Evolutionary conservation across 495 filamentous ascomycete species (phyloP).

Genomic region (Cenococcum geophilum): DNA sequence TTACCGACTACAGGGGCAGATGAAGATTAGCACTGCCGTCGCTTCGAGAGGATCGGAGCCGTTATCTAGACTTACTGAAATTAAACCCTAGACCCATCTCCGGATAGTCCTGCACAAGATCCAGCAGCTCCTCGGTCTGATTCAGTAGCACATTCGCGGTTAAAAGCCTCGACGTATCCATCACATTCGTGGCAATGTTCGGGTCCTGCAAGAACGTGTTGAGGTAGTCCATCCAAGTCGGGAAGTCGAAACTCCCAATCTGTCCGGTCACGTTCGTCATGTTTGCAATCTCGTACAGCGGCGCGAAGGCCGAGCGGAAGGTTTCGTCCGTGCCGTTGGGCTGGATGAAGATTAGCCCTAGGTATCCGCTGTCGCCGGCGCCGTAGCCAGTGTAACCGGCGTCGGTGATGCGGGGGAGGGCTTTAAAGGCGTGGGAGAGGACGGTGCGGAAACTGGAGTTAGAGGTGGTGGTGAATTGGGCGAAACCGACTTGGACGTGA

Average conservation of each 20-base stretch:
- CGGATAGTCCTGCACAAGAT: conserved; percentile 7
- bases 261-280: conserved; percentile 2
- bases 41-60: too few relatives aligned
- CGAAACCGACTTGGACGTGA: conserved; percentile 8
- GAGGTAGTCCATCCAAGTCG: conserved; percentile 15
- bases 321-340: conserved; percentile 19
- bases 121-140: conserved; percentile 24
- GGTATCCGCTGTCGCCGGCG: not conserved
- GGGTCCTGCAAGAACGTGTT: conserved; percentile 22
- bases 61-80: conserved; percentile 10
- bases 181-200: conserved; percentile 23
- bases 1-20: conserved; percentile 10
- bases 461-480: conserved; percentile 9
- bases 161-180: conserved; percentile 20
- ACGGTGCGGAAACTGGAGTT: not conserved
- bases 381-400: conserved; percentile 21
- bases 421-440: not conserved
- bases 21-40: too few relatives aligned
- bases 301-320: conserved; percentile 1
- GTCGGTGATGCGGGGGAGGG: conserved; percentile 9
- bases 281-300: conserved; percentile 3
- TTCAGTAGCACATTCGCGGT: conserved; percentile 12
- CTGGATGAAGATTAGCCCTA: conserved; percentile 15
- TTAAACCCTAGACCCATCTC: conserved; percentile 11
- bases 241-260: conserved; percentile 1